A percentile compares a stretch with the other conserved stretches of the same genome.
phyloP scores from a whole-genome alignment of 345 rosid species.

The Pistacia atlantica region DNA sequence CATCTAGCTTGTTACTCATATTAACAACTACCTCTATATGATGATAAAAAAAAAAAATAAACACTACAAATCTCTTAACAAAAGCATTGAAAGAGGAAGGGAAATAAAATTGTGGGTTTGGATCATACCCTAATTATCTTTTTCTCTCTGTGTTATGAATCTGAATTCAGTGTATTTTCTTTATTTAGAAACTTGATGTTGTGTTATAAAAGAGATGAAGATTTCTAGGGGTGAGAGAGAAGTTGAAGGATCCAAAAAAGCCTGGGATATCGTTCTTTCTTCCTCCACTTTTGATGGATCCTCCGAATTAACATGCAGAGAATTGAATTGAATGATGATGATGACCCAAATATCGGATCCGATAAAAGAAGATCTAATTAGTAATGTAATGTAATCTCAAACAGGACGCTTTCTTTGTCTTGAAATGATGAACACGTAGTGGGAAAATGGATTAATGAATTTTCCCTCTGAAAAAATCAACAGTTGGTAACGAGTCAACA shows the following conservation, averaged over 20 bases:
- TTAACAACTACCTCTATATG: background rate
- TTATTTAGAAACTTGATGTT: background rate
- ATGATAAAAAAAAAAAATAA: background rate
- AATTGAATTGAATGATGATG: background rate
- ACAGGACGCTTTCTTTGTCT: too few relatives aligned
- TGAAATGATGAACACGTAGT: conserved; percentile 25
- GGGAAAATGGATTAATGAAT: background rate
- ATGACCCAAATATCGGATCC: conserved; percentile 31
- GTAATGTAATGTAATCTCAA: too few relatives aligned
- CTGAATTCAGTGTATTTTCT: background rate
- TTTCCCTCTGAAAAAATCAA: background rate
- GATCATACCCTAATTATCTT: conserved; percentile 4
- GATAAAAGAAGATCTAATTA: background rate
- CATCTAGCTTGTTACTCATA: conserved; percentile 68
- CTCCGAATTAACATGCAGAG: conserved; percentile 19
- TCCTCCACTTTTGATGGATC: conserved; percentile 29
- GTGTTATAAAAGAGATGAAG: background rate
- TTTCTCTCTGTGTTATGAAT: too few relatives aligned
- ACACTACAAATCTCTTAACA: background rate
- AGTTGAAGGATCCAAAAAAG: conserved; percentile 24
- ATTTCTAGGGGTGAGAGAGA: background rate
- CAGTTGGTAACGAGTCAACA: conserved; percentile 15
- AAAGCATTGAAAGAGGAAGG: background rate
- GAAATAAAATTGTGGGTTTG: background rate
- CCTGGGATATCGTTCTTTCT: conserved; percentile 22